A percentile compares a stretch with the other conserved stretches of the same genome.
Evolutionary conservation across 805 yeast species (phyloP).

Genomic region (Spathaspora arborariae): DNA sequence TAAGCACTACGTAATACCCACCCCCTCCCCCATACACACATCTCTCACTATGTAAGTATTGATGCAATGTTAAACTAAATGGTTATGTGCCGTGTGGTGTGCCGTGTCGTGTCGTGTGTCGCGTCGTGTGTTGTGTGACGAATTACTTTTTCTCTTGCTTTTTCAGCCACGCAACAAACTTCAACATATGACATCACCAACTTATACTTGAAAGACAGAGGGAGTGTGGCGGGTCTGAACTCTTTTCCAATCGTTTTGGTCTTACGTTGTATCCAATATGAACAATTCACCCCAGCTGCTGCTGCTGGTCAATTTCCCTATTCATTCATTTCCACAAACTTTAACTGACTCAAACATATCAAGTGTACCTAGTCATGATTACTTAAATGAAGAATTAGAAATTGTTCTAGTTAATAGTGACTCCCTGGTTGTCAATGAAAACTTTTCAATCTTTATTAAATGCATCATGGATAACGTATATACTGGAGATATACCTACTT

Average conservation of each 20-base stretch:
- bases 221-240: neutral
- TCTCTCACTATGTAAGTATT: too few species aligned
- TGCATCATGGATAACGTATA: slow-evolving; percentile 28
- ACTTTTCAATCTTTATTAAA: slow-evolving; percentile 32
- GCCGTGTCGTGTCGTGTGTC: too few species aligned
- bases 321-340: slow-evolving; percentile 1
- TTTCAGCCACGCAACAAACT: neutral
- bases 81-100: too few species aligned
- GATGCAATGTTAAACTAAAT: too few species aligned
- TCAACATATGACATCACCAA: neutral
- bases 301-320: neutral
- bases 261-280: neutral
- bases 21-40: too few species aligned
- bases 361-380: neutral
- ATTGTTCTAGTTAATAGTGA: slow-evolving; percentile 32
- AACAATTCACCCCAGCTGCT: neutral
- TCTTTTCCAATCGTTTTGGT: neutral
- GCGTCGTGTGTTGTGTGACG: too few species aligned
- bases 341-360: slow-evolving; percentile 1
- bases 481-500: slow-evolving; percentile 13
- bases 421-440: slow-evolving; percentile 35
- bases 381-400: slow-evolving; percentile 9
- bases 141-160: neutral
- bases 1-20: too few species aligned
- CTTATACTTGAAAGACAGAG: neutral